Percentiles rank a stretch among this genome's conserved stretches.
These are phyloP conservation scores for Monarda citriodora DNA, from an alignment of 305 asterid species.

Conservation along the genomic window DNA sequence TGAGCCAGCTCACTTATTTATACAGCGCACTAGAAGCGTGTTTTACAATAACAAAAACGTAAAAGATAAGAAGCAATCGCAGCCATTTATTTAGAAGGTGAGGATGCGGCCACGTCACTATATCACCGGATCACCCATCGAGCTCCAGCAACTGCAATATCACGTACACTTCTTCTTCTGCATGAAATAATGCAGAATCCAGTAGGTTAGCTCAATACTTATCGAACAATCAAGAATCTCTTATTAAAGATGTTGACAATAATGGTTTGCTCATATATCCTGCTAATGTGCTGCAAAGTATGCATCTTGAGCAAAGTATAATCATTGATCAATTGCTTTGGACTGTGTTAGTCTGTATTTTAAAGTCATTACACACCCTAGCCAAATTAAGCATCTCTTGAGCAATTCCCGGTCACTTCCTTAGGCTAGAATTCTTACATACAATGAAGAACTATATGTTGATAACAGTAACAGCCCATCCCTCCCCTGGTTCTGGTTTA, in stretches of 20 bases:
- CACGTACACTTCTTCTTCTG: too few relatives aligned
- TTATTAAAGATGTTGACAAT: background rate
- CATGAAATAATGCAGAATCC: too few relatives aligned
- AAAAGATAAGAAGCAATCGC: too few relatives aligned
- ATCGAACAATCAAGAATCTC: background rate
- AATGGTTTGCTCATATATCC: background rate
- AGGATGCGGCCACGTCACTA: too few relatives aligned
- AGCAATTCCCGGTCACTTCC: background rate
- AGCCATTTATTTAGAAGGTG: too few relatives aligned
- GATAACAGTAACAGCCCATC: background rate
- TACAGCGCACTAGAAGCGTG: too few relatives aligned
- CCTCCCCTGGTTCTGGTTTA: background rate
- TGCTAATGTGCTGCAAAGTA: background rate
- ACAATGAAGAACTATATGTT: background rate
- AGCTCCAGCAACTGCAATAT: too few relatives aligned
- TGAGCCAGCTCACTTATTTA: too few relatives aligned
- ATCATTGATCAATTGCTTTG: background rate
- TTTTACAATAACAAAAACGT: too few relatives aligned
- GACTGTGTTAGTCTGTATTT: slow-evolving; percentile 1
- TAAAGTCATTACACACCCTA: background rate
- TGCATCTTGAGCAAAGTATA: slow-evolving; percentile 1
- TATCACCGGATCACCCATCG: too few relatives aligned
- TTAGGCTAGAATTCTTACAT: background rate
- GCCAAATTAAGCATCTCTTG: background rate
- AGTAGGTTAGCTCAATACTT: too few relatives aligned